Evolutionary conservation across 2,329 filamentous ascomycete genomes (phyloP).

Genomic region (Clonostachys byssicola): DNA sequence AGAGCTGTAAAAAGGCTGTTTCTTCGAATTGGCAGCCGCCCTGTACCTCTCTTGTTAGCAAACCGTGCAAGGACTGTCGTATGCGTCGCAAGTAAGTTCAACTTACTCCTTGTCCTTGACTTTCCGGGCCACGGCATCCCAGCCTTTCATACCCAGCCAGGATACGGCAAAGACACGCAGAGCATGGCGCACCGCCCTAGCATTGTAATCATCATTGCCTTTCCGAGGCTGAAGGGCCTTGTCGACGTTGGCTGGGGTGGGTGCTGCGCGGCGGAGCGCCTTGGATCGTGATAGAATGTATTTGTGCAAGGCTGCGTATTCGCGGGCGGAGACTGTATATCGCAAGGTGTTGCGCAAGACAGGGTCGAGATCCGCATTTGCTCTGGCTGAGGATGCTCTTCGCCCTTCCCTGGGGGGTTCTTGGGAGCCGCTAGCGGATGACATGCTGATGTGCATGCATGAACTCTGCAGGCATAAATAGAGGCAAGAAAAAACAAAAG

Average conservation of each 20-base stretch:
- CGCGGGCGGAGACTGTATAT: constrained; percentile 79
- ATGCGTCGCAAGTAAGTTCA: neutral
- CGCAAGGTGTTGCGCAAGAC: constrained; percentile 81
- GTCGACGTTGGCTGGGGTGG: constrained; percentile 50
- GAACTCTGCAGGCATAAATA: too few relatives aligned
- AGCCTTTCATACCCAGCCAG: constrained; percentile 59
- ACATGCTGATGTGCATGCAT: neutral
- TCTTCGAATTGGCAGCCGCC: constrained; percentile 25
- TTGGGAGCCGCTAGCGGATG: neutral
- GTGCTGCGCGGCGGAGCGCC: constrained; percentile 48
- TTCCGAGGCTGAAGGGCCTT: constrained; percentile 24
- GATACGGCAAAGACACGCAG: constrained; percentile 66
- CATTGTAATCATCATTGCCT: constrained; percentile 61
- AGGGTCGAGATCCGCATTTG: constrained; percentile 47
- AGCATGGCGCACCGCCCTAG: constrained; percentile 65
- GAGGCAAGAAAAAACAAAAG: too few relatives aligned
- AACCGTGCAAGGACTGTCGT: neutral
- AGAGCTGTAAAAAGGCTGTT: constrained; percentile 56
- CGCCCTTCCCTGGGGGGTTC: neutral
- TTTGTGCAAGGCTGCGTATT: constrained; percentile 81
- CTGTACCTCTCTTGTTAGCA: constrained; percentile 6
- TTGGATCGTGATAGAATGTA: constrained; percentile 74
- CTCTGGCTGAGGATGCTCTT: neutral
- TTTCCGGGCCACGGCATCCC: constrained; percentile 45
- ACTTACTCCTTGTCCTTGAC: constrained; percentile 44